Evolutionary conservation across 768 basidiomycete species (phyloP), one percentile per base, ranked within the genome.

Genomic region (Gymnopilus dilepis): DNA sequence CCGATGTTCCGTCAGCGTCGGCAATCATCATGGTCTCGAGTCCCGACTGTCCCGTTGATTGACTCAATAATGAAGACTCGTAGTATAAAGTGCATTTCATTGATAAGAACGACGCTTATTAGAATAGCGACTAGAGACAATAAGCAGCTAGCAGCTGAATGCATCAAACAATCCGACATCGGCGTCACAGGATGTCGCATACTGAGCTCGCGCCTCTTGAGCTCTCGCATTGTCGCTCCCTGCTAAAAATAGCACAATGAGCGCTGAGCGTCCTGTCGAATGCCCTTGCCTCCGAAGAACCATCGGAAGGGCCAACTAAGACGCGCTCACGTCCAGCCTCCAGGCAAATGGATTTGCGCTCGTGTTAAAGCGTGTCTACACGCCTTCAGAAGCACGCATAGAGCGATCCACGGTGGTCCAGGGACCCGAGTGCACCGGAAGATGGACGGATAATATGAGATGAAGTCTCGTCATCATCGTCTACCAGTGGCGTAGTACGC

Each of bases 231-330:
- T n/a, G n/a, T n/a, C 19, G 8, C 22, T 47, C 3, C 34, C n/a
- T n/a, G 34, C 43, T 47, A 47, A 12, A 11, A 11, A 47, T 47
- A 47, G 43, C 43, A 24, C 43, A 21, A 22, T 34, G 34, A 37
- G 7, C 34, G 34, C 34, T 37, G 17, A 17, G 26, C n/a, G 28
- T 50, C 21, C 30, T 17, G n/a, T n/a, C n/a, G n/a, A n/a, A n/a
- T n/a, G n/a, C n/a, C n/a, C n/a, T n/a, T n/a, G n/a, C n/a, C 19
- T 50, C 28, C 47, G n/a, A 50, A 50, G 47, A 31, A 50, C 43
- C 47, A 17, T 50, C 28, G 28, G 47, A 50, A 21, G 26, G 22
- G 26, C 43, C 22, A 12, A 8, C 21, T n/a, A n/a, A 24, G 22
- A 45, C 21, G 22, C 22, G 13, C 22, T 45, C 43, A n/a, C n/a